Base-by-base conservation (phyloP, 805 yeast genomes). In the Candida boleticola region DNA sequence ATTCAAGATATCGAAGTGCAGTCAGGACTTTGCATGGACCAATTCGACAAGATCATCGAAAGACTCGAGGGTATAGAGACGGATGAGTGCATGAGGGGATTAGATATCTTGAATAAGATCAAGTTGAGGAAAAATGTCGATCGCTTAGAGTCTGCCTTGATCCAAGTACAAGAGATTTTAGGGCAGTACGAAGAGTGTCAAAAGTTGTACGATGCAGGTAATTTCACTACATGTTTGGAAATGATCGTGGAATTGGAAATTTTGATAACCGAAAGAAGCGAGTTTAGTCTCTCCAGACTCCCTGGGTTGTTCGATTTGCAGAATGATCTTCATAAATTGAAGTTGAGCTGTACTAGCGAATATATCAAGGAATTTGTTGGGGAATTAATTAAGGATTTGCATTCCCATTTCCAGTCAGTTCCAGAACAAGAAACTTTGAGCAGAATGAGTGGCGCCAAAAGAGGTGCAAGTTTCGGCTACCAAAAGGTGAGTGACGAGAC, bases 301-400 rank as follows among this genome's bases (percentile, higher is more conserved):
- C 75, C 77, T 1, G 86, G 83, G 3, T 60, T 83, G 21, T 51
- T 58, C 3, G 63, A 71, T 26, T 57, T 83, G 13, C 71, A 77
- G 38, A 80, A 77, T 37, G 71, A 76, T 32, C 63, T 89, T 26
- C 65, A 73, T 11, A 71, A 66, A 20, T 61, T 89, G 51, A 76
- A 83, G 38, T 64, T 71, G n/a, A 80, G 77, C 34, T 82, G 88
- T 39, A 90, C 93, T 13, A 77, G 74, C 29, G 77, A 82, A n/a
- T 85, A 81, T 50, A 76, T 82, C 5, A 66, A 74, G 19, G 64
- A 77, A 35, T 81, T 90, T 53, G 68, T 75, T 5, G 74, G 76
- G 19, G 52, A 73, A 25, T 63, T 90, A 36, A 49, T 85, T 9
- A 67, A 68, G 0, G 96, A 90, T 60, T 59, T 90, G 37, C 73